Evolutionary conservation across 306 rosid genomes (phyloP).

Genomic region (Prunus mira): DNA sequence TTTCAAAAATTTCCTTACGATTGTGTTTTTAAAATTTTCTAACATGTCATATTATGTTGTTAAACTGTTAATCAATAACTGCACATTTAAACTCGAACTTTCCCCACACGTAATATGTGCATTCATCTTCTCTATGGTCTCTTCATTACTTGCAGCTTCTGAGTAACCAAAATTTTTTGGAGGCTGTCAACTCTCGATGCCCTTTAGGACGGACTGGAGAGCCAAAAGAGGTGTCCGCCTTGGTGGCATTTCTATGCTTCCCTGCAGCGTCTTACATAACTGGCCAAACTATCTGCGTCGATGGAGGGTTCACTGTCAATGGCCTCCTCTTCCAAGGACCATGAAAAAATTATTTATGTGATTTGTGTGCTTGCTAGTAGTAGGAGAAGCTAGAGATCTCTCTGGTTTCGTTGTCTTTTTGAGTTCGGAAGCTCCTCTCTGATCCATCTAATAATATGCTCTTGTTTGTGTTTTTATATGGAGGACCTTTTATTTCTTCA

Average conservation of each 20-base stretch:
- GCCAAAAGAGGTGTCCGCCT: slow-evolving; percentile 35
- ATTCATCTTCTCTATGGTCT: neutral
- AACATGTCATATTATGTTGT: neutral
- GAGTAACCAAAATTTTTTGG: neutral
- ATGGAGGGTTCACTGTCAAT: slow-evolving; percentile 29
- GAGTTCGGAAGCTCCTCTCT: too few species aligned
- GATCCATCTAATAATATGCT: too few species aligned
- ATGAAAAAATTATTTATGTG: neutral
- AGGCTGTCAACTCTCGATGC: slow-evolving; percentile 10
- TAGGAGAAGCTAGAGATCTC: too few species aligned
- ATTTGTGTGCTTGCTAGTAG: too few species aligned
- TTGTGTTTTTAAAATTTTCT: neutral
- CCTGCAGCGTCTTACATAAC: slow-evolving; percentile 42
- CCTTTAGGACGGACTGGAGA: slow-evolving; percentile 44
- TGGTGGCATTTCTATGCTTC: slow-evolving; percentile 46
- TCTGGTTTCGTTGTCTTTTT: too few species aligned
- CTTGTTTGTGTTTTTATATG: too few species aligned
- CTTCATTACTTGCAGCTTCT: slow-evolving; percentile 5
- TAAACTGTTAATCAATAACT: too few species aligned
- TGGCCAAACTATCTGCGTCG: slow-evolving; percentile 32
- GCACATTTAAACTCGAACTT: too few species aligned
- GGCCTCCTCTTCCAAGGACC: slow-evolving; percentile 11
- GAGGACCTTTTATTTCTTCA: too few species aligned
- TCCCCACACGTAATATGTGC: too few species aligned
- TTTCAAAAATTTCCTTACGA: too few species aligned